Percentiles rank a stretch among this genome's conserved stretches.
phyloP scores from a whole-genome alignment of 331 rosid species.

The Rhamnella rubrinervis region DNA sequence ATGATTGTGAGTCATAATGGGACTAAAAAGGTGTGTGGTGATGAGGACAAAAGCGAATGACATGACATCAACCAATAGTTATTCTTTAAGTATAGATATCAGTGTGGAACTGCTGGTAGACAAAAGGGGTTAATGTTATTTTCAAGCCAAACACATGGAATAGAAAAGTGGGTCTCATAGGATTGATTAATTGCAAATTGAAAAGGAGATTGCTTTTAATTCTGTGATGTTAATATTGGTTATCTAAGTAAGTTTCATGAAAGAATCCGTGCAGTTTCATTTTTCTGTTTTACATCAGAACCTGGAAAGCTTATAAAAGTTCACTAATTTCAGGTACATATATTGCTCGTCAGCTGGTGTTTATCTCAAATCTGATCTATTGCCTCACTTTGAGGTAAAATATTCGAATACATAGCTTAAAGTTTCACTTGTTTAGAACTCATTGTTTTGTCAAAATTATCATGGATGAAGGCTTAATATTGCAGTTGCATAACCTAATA shows the following conservation, averaged over 20 bases:
- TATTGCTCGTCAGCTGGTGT: constrained; percentile 99
- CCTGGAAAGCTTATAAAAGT: not conserved
- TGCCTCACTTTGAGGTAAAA: constrained; percentile 84
- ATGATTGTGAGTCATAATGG: not conserved
- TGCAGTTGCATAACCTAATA: no score
- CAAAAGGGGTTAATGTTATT: not conserved
- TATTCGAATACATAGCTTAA: constrained; percentile 1
- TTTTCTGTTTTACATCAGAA: constrained; percentile 7
- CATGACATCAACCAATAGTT: not conserved
- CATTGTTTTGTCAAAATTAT: not conserved
- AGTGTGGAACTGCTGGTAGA: not conserved
- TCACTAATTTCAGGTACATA: constrained; percentile 64
- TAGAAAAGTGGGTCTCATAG: not conserved
- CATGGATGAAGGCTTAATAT: not conserved
- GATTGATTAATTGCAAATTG: not conserved
- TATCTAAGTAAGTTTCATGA: not conserved
- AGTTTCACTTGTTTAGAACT: not conserved
- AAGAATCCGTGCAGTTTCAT: not conserved
- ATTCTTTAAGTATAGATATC: not conserved
- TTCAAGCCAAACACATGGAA: no score
- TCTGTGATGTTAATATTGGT: not conserved
- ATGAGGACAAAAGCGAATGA: not conserved
- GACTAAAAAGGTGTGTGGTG: not conserved
- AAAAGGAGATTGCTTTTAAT: not conserved
- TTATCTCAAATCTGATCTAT: constrained; percentile 75